Conservation (phyloP, 495 filamentous ascomycete species). For the Talaromyces thailandensis region DNA sequence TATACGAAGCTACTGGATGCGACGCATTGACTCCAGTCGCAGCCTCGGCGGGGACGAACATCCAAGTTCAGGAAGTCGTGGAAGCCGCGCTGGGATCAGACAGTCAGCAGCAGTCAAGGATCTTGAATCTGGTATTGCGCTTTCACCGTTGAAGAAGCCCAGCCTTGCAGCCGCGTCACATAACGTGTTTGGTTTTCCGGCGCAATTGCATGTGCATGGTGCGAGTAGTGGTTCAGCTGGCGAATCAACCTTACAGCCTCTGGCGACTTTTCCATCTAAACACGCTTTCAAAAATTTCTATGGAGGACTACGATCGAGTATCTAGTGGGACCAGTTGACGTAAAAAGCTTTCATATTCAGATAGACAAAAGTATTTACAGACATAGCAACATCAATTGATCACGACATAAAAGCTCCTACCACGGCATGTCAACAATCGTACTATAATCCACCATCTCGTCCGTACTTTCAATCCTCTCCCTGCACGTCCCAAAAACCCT, state of each 20-base stretch:
- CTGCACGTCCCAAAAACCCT: slow-evolving; percentile 12
- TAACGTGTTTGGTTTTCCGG: neutral
- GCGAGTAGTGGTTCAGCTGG: neutral
- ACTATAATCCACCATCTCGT: slow-evolving; percentile 8
- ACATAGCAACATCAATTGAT: neutral
- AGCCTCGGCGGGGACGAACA: neutral
- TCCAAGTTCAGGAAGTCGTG: neutral
- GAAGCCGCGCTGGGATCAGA: neutral
- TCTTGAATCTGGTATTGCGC: neutral
- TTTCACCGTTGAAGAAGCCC: neutral
- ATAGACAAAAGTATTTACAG: neutral
- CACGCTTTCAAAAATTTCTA: neutral
- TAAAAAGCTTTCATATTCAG: neutral
- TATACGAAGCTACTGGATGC: slow-evolving; percentile 18
- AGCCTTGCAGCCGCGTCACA: neutral
- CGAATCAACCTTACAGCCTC: neutral
- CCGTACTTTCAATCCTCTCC: slow-evolving; percentile 8
- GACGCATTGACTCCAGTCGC: neutral
- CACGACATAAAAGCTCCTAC: neutral
- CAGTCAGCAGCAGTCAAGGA: neutral
- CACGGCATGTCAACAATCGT: slow-evolving; percentile 8
- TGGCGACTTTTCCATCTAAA: neutral
- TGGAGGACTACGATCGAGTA: neutral
- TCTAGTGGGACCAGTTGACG: neutral
- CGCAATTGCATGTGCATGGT: neutral